Conservation (phyloP, 148 eudicot species). For the Rhododendron vialii region DNA sequence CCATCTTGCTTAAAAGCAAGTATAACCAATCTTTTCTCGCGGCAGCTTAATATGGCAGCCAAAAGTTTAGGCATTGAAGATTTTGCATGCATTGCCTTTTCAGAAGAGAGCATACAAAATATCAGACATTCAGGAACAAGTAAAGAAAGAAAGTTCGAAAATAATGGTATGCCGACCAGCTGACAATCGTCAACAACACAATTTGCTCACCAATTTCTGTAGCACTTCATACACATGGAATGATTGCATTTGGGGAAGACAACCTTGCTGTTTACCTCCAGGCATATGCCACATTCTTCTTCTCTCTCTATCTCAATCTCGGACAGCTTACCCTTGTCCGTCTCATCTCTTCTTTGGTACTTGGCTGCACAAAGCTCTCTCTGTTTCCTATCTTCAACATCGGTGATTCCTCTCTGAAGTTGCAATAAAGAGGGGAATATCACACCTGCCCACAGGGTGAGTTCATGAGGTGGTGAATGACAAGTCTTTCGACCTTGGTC, state of each 20-base stretch:
- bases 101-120: background rate
- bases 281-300: conserved; percentile 89
- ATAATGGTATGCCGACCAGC: background rate
- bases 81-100: background rate
- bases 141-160: background rate
- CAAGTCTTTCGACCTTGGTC: background rate
- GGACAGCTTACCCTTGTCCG: conserved; percentile 36
- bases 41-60: background rate
- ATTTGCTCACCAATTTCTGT: conserved; percentile 66
- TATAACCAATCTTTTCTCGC: background rate
- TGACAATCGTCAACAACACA: background rate
- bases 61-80: background rate
- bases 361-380: conserved; percentile 51
- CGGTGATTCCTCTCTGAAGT: conserved; percentile 77
- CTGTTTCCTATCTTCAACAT: conserved; percentile 76
- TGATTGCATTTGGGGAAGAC: conserved; percentile 82
- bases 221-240: conserved; percentile 75
- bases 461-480: background rate
- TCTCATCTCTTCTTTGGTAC: conserved; percentile 45
- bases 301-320: conserved; percentile 74
- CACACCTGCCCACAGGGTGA: conserved; percentile 30
- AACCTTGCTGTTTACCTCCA: conserved; percentile 68
- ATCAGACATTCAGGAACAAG: background rate
- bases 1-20: background rate
- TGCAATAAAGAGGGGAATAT: conserved; percentile 89